These are phyloP conservation scores for Phialophora verrucosa DNA, from an alignment of 2,329 filamentous ascomycete genomes.

Conservation along the genomic window DNA sequence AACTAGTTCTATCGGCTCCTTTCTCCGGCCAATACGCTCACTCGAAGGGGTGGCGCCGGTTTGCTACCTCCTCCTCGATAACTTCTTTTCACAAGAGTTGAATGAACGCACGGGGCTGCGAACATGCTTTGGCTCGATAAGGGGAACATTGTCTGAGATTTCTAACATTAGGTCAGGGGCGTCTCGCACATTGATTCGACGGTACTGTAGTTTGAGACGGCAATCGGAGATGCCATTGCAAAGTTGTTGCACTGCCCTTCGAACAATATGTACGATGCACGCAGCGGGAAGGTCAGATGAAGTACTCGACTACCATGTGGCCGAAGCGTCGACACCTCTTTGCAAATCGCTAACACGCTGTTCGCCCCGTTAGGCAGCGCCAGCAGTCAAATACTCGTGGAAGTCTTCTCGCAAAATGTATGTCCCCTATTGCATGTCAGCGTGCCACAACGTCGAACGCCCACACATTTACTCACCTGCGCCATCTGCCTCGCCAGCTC, in stretches of 20 bases:
- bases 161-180: neutral
- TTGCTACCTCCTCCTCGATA: neutral
- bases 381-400: conserved; percentile 28
- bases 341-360: neutral
- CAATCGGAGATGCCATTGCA: neutral
- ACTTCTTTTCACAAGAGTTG: neutral
- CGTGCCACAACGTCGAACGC: neutral
- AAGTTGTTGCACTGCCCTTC: neutral
- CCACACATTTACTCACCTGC: conserved; percentile 22
- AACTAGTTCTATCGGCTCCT: neutral
- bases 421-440: conserved; percentile 26
- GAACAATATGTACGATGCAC: neutral
- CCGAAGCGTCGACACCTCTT: neutral
- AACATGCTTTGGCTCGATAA: neutral
- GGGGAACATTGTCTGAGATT: neutral
- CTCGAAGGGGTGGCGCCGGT: neutral
- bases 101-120: neutral
- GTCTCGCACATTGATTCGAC: neutral
- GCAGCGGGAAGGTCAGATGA: neutral
- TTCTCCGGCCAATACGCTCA: neutral
- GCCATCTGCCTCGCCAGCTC: conserved; percentile 33
- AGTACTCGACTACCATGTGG: neutral
- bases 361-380: neutral
- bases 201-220: neutral
- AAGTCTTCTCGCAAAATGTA: conserved; percentile 30